phyloP scores from a whole-genome alignment of 192 early-diverging fungal genomes.

The Linnemannia elongata region DNA sequence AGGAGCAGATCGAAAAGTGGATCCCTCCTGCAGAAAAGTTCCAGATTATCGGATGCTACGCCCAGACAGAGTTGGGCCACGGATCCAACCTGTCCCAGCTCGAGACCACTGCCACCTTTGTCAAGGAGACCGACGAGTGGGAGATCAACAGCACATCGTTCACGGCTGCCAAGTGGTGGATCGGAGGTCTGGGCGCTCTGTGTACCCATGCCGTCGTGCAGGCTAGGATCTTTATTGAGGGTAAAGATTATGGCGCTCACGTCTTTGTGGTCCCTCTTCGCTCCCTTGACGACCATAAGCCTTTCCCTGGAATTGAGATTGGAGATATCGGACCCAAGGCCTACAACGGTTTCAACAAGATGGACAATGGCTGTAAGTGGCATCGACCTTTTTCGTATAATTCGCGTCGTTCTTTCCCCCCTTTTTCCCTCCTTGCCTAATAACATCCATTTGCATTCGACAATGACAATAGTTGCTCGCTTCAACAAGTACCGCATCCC shows the following conservation, averaged over 20 bases:
- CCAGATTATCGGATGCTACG: slow-evolving; percentile 84
- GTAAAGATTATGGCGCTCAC: slow-evolving; percentile 70
- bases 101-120: slow-evolving; percentile 86
- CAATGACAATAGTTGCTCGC: slow-evolving; percentile 57
- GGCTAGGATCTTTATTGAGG: slow-evolving; percentile 66
- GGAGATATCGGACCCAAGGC: slow-evolving; percentile 75
- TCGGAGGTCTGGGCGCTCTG: slow-evolving; percentile 72
- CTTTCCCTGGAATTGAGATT: slow-evolving; percentile 66
- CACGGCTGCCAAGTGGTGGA: slow-evolving; percentile 75
- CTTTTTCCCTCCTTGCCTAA: slow-evolving; percentile 26
- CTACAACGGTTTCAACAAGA: slow-evolving; percentile 55
- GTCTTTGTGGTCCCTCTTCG: slow-evolving; percentile 71
- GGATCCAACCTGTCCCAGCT: slow-evolving; percentile 81
- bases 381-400: neutral
- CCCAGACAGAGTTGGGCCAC: slow-evolving; percentile 82
- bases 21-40: slow-evolving; percentile 72
- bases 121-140: slow-evolving; percentile 85
- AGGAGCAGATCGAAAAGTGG: slow-evolving; percentile 79
- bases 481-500: slow-evolving; percentile 80
- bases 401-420: neutral
- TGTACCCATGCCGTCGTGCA: slow-evolving; percentile 73
- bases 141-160: slow-evolving; percentile 83
- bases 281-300: slow-evolving; percentile 68
- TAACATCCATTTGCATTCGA: slow-evolving; percentile 44
- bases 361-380: slow-evolving; percentile 57